Base-by-base conservation (phyloP, 345 rosid genomes). In the Gynandropsis gynandra region DNA sequence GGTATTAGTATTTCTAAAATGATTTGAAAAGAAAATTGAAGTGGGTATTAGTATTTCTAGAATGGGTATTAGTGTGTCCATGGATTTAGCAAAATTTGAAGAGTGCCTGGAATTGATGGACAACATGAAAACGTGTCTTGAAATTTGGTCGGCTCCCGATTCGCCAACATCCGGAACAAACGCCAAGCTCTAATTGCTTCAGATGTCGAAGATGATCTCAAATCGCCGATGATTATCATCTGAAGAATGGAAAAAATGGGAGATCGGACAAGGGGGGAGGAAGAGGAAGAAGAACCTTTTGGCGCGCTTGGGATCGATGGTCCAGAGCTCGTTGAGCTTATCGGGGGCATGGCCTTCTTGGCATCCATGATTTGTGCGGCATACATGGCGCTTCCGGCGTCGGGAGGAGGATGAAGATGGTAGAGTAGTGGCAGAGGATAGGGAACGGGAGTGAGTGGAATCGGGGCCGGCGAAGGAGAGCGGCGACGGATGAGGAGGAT, bases 91-190 rank as follows among this genome's bases (percentile, higher is more conserved):
- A n/a, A n/a, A n/a, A n/a, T n/a, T n/a, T n/a, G n/a, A n/a, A n/a
- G n/a, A n/a, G n/a, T n/a, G n/a, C n/a, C n/a, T n/a, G n/a, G n/a
- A n/a, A n/a, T n/a, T n/a, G n/a, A n/a, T n/a, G n/a, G n/a, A n/a
- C n/a, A n/a, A n/a, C n/a, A n/a, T n/a, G n/a, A n/a, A n/a, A n/a
- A n/a, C n/a, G n/a, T n/a, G n/a, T n/a, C n/a, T n/a, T n/a, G n/a
- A n/a, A n/a, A n/a, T n/a, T n/a, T n/a, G n/a, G 97, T 95, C 11
- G 96, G 83, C 69, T 83, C 86, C 37, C 95, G 62, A 69, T 87
- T 90, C 14, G 95, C 90, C 71, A 82, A 49, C 9, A 89, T 86
- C 74, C 97, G 86, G 52, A 17, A 41, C 34, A 36, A 20, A 41
- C 38, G 42, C 8, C 32, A 61, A 38, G 43, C 52, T 58, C 62